Percentiles rank a stretch among this genome's conserved stretches.
Conservation (phyloP, 305 asterid genomes). For the Fraxinus paxiana region DNA sequence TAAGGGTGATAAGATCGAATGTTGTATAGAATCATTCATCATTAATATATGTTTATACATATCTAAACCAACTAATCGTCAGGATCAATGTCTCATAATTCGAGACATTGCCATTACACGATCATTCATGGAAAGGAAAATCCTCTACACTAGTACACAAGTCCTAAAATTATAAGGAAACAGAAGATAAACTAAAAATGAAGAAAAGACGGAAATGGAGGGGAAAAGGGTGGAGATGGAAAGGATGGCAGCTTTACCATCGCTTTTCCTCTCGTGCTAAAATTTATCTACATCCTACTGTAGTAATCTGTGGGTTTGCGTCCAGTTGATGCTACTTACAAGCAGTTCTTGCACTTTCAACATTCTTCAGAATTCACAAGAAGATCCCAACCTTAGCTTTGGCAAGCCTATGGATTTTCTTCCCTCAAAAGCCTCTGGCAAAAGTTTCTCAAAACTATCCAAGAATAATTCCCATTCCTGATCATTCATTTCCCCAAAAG, state of each 20-base stretch:
- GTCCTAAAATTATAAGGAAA: slow-evolving; percentile 12
- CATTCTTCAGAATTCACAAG: slow-evolving; percentile 67
- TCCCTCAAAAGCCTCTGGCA: slow-evolving; percentile 63
- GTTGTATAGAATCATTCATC: background rate
- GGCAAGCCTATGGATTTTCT: slow-evolving; percentile 64
- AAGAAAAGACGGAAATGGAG: background rate
- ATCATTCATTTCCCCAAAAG: slow-evolving; percentile 54
- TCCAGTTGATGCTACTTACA: slow-evolving; percentile 19
- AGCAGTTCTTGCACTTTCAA: slow-evolving; percentile 14
- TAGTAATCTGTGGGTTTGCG: slow-evolving; percentile 28
- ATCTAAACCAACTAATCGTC: background rate
- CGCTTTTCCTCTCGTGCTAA: slow-evolving; percentile 34
- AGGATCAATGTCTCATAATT: background rate
- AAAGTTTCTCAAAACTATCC: slow-evolving; percentile 46
- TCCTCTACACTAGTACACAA: slow-evolving; percentile 21
- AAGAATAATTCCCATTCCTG: slow-evolving; percentile 57
- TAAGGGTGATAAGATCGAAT: background rate
- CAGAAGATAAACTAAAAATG: background rate
- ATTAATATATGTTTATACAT: background rate
- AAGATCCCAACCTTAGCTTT: slow-evolving; percentile 77
- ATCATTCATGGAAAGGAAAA: background rate
- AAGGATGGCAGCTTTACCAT: slow-evolving; percentile 39
- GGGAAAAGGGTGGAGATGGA: slow-evolving; percentile 24
- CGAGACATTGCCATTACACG: background rate
- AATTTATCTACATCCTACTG: slow-evolving; percentile 30